Percentiles rank a stretch among this genome's conserved stretches.
Conservation (phyloP, 306 rosid species). For the Vigna radiata region DNA sequence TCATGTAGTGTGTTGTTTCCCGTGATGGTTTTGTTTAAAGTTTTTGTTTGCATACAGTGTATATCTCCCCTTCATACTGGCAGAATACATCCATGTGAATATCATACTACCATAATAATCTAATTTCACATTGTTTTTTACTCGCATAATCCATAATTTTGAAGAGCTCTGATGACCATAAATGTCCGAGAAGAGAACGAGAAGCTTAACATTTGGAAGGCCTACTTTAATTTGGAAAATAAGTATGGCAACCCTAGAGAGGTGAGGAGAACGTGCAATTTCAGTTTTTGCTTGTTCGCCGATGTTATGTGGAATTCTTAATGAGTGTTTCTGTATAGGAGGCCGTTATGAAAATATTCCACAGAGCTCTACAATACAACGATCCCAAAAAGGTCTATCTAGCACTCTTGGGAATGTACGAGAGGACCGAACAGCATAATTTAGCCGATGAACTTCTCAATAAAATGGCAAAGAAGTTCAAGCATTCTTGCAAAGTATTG, state of each 20-base stretch:
- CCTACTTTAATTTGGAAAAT: conserved; percentile 90
- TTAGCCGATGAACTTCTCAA: conserved; percentile 77
- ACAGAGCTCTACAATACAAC: conserved; percentile 78
- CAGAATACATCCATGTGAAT: conserved; percentile 20
- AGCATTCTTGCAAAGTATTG: conserved; percentile 90
- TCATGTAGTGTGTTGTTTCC: neutral
- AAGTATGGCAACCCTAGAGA: conserved; percentile 83
- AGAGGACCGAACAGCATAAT: conserved; percentile 77
- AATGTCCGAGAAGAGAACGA: conserved; percentile 88
- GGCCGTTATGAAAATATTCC: conserved; percentile 79
- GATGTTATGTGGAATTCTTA: conserved; percentile 32
- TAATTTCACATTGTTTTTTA: conserved; percentile 25
- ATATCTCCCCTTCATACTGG: conserved; percentile 3
- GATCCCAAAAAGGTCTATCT: conserved; percentile 83
- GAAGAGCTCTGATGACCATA: conserved; percentile 88
- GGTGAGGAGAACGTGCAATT: conserved; percentile 51
- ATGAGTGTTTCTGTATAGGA: conserved; percentile 56
- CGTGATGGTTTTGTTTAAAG: neutral
- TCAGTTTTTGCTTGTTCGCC: conserved; percentile 26
- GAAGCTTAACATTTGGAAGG: conserved; percentile 93
- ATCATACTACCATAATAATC: neutral
- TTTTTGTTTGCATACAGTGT: conserved; percentile 3
- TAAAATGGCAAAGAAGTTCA: conserved; percentile 87
- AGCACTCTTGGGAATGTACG: conserved; percentile 85
- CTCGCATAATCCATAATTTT: conserved; percentile 37